Percentiles rank a stretch among this genome's conserved stretches.
Evolutionary conservation across 1,284 basidiomycete genomes (phyloP).

Genomic region (Apiotrichum gamsii): DNA sequence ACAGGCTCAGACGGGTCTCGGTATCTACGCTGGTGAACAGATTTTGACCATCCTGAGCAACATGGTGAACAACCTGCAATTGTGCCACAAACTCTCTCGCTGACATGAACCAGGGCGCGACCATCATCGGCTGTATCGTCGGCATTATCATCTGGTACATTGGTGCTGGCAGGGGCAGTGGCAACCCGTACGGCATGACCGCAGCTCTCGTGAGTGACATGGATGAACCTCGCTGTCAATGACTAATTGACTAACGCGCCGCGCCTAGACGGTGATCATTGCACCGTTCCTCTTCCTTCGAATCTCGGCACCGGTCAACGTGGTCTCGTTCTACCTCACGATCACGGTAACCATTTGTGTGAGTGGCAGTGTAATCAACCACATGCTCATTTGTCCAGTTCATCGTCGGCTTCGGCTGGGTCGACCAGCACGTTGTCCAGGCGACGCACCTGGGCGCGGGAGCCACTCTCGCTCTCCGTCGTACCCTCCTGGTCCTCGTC

Average conservation of each 20-base stretch:
- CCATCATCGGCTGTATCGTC: constrained; percentile 49
- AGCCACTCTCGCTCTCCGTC: constrained; percentile 54
- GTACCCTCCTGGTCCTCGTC: constrained; percentile 47
- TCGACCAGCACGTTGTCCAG: constrained; percentile 53
- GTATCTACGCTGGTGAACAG: constrained; percentile 59
- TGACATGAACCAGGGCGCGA: constrained; percentile 43
- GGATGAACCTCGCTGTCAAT: not conserved
- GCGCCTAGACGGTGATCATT: constrained; percentile 49
- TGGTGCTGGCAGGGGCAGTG: constrained; percentile 51
- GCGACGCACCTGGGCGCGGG: constrained; percentile 54
- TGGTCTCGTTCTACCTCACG: constrained; percentile 45
- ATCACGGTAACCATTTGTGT: constrained; percentile 37
- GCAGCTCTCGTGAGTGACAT: constrained; percentile 51
- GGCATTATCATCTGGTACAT: constrained; percentile 57
- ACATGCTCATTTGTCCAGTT: constrained; percentile 18
- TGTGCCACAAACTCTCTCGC: not conserved
- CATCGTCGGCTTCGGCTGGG: constrained; percentile 59
- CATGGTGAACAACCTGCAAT: constrained; percentile 26
- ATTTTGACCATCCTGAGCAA: constrained; percentile 54
- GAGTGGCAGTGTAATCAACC: not conserved
- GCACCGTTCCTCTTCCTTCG: constrained; percentile 56
- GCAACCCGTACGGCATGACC: constrained; percentile 58
- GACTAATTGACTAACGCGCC: too few species aligned
- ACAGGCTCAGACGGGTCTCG: constrained; percentile 56
- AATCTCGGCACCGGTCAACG: constrained; percentile 51